Conservation (phyloP, 768 basidiomycete genomes). For the Mycena crocata region DNA sequence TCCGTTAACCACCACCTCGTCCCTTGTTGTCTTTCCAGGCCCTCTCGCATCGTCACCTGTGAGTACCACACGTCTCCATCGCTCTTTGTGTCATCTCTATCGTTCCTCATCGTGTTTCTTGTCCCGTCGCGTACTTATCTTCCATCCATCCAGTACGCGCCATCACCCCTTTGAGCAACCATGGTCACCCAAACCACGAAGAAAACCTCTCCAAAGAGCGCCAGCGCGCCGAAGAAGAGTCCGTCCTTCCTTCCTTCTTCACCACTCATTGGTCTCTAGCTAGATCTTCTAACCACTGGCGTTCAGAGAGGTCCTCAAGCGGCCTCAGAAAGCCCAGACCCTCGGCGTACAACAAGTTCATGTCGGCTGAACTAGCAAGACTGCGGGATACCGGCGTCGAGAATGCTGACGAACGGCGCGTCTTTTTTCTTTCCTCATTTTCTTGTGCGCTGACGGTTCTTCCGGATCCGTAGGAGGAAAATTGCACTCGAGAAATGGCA, state of each 20-base stretch:
- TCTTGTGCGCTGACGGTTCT: too few species aligned
- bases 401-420: too few species aligned
- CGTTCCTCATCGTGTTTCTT: conserved; percentile 15
- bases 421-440: too few species aligned
- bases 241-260: conserved; percentile 57
- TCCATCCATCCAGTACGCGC: conserved; percentile 39
- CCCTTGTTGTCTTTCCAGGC: too few species aligned
- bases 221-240: conserved; percentile 67
- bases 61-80: background rate
- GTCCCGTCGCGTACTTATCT: conserved; percentile 13
- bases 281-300: conserved; percentile 35
- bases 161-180: background rate
- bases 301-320: conserved; percentile 65
- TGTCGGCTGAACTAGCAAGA: too few species aligned
- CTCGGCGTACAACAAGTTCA: conserved; percentile 82
- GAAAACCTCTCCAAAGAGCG: conserved; percentile 53
- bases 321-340: conserved; percentile 67
- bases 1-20: conserved; percentile 54
- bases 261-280: conserved; percentile 21
- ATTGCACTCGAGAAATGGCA: too few species aligned
- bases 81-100: conserved; percentile 21
- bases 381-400: too few species aligned
- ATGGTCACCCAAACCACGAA: conserved; percentile 56
- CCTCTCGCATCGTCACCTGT: conserved; percentile 21
- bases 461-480: too few species aligned